A percentile compares a stretch with the other conserved stretches of the same genome.
phyloP scores from a whole-genome alignment of 495 filamentous ascomycete species.

The Neurospora sp. region DNA sequence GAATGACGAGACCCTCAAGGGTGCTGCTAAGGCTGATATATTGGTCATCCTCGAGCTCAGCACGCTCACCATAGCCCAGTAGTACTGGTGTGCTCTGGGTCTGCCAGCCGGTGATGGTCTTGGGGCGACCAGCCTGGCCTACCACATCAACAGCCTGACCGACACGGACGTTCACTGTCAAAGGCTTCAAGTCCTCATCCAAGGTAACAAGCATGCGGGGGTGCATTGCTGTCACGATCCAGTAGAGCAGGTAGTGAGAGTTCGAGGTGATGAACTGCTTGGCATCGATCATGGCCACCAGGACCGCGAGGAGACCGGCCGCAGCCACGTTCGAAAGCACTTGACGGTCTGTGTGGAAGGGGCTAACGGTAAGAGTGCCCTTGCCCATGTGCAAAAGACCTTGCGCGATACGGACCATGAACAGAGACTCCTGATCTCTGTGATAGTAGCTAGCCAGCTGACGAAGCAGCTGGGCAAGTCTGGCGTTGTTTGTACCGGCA shows the following conservation, averaged over 20 bases:
- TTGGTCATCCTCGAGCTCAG: slow-evolving; percentile 95
- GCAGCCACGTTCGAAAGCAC: slow-evolving; percentile 86
- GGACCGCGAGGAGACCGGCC: slow-evolving; percentile 79
- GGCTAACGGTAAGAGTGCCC: slow-evolving; percentile 87
- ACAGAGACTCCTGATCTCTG: slow-evolving; percentile 85
- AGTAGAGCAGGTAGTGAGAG: slow-evolving; percentile 94
- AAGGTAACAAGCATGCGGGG: slow-evolving; percentile 93
- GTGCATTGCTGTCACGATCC: slow-evolving; percentile 94
- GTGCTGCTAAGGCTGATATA: slow-evolving; percentile 85
- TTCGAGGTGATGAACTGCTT: slow-evolving; percentile 87
- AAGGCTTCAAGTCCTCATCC: slow-evolving; percentile 84
- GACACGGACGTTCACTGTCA: slow-evolving; percentile 92
- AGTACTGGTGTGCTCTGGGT: slow-evolving; percentile 97
- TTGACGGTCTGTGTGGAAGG: slow-evolving; percentile 97
- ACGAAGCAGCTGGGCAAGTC: slow-evolving; percentile 84
- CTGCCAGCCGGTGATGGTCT: slow-evolving; percentile 99
- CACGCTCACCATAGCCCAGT: slow-evolving; percentile 83
- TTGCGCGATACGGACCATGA: slow-evolving; percentile 99
- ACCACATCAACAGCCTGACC: slow-evolving; percentile 98
- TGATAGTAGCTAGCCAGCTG: slow-evolving; percentile 98
- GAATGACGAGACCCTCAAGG: slow-evolving; percentile 88
- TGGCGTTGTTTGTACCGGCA: slow-evolving; percentile 95
- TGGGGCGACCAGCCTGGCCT: slow-evolving; percentile 89
- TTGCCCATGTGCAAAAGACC: slow-evolving; percentile 99
- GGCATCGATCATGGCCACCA: slow-evolving; percentile 86